Evolutionary conservation across 495 filamentous ascomycete species (phyloP), one percentile per base, ranked within the genome.

Genomic region (Hypomontagnella submonticulosa): DNA sequence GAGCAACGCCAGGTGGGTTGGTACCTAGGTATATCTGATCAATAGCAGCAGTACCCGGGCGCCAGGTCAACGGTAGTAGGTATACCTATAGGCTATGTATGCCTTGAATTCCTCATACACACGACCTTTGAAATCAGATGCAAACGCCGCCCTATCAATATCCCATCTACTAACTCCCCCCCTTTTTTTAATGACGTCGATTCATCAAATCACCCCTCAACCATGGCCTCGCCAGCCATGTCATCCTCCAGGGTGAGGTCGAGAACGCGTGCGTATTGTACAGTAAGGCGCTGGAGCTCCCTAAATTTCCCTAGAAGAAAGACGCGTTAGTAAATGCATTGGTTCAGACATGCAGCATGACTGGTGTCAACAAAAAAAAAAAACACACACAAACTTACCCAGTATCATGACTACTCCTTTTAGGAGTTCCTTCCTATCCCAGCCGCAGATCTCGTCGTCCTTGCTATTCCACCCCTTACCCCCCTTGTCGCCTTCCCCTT

Each of bases 391-490:
- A 20, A 37, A 82, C 90, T 77, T 89, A 97, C 95, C 95, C 41
- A 99, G 83, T 72, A 96, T 91, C 71, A 97, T 78, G 52, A 98
- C 89, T 42, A 97, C 94, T 53, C 90, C 92, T 80, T 90, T 93
- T 66, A 98, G 72, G 40, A 99, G 78, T 23, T 93, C 90, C 74
- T 88, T 88, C 53, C 91, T 84, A 66, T 92, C 86, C 92, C 92
- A 97, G 46, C 96, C 95, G 73, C 94, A 96, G 36, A 97, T 80
- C 56, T 85, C 84, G 16, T 88, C 88, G 18, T 84, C 82, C 63
- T 85, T 79, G 58, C 83, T 85, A 30, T 81, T 83, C 82, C 85
- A 87, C 13, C 85, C 80, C 51, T 75, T 77, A 11, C 77, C 79
- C 8, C 73, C 76, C 0, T 79, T 80, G 2, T 79, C 79, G 4